phyloP scores from a whole-genome alignment of 805 yeast genomes.

The Wickerhamomyces sydowiorum region DNA sequence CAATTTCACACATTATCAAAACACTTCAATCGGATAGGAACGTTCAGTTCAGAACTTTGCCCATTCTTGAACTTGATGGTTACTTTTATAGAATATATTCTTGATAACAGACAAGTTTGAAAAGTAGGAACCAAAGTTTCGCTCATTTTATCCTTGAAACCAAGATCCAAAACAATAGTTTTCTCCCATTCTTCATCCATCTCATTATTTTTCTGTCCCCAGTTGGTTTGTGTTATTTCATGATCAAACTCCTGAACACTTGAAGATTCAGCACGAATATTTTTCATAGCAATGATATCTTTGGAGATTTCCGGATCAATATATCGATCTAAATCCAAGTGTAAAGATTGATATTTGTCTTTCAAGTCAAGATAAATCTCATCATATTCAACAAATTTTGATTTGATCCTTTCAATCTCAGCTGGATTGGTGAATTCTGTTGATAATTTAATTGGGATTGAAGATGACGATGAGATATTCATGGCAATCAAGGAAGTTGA shows the following conservation, averaged over 20 bases:
- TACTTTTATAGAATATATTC: constrained; percentile 50
- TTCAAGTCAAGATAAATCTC: constrained; percentile 14
- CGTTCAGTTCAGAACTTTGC: constrained; percentile 25
- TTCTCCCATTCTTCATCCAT: not conserved
- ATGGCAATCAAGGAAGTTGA: constrained; percentile 27
- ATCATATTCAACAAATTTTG: constrained; percentile 15
- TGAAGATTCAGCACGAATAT: constrained; percentile 10
- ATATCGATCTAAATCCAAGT: constrained; percentile 5
- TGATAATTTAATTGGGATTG: constrained; percentile 38
- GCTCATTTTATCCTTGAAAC: constrained; percentile 34
- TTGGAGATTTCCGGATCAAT: constrained; percentile 8
- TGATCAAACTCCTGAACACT: constrained; percentile 2
- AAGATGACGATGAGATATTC: constrained; percentile 27
- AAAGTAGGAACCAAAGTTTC: constrained; percentile 55
- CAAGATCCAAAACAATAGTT: constrained; percentile 31
- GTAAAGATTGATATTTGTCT: constrained; percentile 4
- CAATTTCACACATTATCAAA: constrained; percentile 10
- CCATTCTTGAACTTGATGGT: constrained; percentile 31
- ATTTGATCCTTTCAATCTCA: constrained; percentile 18
- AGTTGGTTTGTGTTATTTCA: constrained; percentile 8
- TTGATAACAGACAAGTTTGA: constrained; percentile 56
- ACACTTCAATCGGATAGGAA: constrained; percentile 33
- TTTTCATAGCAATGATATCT: constrained; percentile 18
- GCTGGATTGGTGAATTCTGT: constrained; percentile 22
- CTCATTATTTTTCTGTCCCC: no score